Conservation (phyloP, 2,329 filamentous ascomycete species). For the Claviceps monticola region DNA sequence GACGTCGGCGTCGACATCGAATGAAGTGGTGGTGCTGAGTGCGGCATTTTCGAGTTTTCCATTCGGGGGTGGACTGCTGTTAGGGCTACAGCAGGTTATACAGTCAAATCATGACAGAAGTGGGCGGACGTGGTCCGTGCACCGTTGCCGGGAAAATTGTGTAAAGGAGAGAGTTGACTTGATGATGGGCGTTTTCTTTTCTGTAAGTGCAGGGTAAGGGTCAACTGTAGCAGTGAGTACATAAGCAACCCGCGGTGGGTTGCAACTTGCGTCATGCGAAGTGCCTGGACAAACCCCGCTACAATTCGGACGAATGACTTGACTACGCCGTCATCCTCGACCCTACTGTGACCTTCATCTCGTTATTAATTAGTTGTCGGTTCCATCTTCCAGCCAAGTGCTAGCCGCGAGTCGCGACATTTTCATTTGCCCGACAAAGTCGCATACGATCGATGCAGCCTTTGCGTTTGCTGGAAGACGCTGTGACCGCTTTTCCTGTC, state of each 20-base stretch:
- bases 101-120: too few species aligned
- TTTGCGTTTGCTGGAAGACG: background rate
- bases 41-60: too few species aligned
- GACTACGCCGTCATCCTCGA: background rate
- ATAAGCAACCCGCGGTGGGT: conserved; percentile 4
- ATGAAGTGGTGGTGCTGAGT: too few species aligned
- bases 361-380: background rate
- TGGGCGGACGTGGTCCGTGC: too few species aligned
- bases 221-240: too few species aligned
- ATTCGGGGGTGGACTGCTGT: too few species aligned
- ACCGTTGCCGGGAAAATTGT: too few species aligned
- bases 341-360: background rate
- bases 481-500: background rate
- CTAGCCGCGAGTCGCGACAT: background rate
- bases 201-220: too few species aligned
- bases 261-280: conserved; percentile 17
- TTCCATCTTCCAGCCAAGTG: background rate
- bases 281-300: conserved; percentile 9
- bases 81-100: too few species aligned
- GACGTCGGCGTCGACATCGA: too few species aligned
- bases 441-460: background rate
- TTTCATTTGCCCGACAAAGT: background rate
- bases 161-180: too few species aligned
- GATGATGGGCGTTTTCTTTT: too few species aligned
- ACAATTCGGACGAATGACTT: background rate